Conservation (phyloP, 2,329 filamentous ascomycete genomes). For the Zelopaecilomyces penicillatus region DNA sequence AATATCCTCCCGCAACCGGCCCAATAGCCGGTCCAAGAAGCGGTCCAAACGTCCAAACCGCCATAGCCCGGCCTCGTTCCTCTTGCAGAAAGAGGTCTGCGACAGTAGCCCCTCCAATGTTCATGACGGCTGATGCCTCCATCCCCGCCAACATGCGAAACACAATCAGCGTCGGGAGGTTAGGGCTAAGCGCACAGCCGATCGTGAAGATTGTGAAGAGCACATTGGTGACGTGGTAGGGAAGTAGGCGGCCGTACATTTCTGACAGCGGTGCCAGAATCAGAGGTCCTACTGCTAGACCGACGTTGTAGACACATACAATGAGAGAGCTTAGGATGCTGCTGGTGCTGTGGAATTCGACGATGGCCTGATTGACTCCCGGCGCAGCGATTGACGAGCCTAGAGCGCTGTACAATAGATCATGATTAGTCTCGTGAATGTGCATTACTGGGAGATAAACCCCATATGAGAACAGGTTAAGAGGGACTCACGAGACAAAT, state of each 20-base stretch:
- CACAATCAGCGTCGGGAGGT: conserved; percentile 44
- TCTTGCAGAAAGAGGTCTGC: conserved; percentile 44
- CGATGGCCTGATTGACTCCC: too few relatives aligned
- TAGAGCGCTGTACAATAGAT: too few relatives aligned
- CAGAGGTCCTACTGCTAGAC: conserved; percentile 35
- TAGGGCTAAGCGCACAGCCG: conserved; percentile 53
- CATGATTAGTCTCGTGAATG: too few relatives aligned
- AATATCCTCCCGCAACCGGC: conserved; percentile 41
- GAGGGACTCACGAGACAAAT: conserved; percentile 33
- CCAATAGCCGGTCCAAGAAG: conserved; percentile 46
- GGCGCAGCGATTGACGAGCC: too few relatives aligned
- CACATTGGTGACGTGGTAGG: conserved; percentile 49
- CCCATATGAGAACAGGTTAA: too few relatives aligned
- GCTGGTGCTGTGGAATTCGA: not conserved
- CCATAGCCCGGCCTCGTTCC: conserved; percentile 39
- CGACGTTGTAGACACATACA: conserved; percentile 3
- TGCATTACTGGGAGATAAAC: too few relatives aligned
- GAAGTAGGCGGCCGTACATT: conserved; percentile 52
- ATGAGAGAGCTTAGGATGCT: conserved; percentile 1
- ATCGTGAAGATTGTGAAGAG: conserved; percentile 57
- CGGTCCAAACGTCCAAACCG: conserved; percentile 47
- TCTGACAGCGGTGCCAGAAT: conserved; percentile 52
- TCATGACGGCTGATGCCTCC: conserved; percentile 46
- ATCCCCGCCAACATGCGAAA: conserved; percentile 54
- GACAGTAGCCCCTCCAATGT: conserved; percentile 47